Evolutionary conservation across 2,329 filamentous ascomycete species (phyloP).

Genomic region (Ophiostoma populinum): DNA sequence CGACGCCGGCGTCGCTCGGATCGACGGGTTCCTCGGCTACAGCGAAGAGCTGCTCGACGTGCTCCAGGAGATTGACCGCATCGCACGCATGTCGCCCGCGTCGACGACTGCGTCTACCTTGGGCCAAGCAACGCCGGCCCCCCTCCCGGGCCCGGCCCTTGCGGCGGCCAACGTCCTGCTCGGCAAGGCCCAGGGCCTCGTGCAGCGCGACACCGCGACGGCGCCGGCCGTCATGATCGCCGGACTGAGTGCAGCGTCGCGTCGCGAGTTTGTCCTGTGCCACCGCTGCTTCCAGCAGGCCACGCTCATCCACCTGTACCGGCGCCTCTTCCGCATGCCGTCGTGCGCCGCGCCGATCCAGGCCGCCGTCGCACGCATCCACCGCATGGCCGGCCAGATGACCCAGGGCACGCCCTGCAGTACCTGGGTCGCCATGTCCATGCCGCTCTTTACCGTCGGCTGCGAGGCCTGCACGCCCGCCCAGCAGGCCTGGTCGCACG

Average conservation of each 20-base stretch:
- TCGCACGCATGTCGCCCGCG: neutral
- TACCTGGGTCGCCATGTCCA: conserved; percentile 7
- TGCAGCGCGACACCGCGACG: neutral
- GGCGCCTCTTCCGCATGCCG: conserved; percentile 7
- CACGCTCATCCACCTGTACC: conserved; percentile 9
- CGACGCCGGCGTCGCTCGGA: neutral
- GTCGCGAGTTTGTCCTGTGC: conserved; percentile 6
- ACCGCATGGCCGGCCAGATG: conserved; percentile 5
- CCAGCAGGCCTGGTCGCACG: conserved; percentile 8
- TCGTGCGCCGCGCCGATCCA: conserved; percentile 5
- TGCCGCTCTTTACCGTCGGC: conserved; percentile 8
- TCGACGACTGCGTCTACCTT: too few species aligned
- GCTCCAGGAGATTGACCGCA: conserved; percentile 6
- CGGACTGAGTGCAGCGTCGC: neutral
- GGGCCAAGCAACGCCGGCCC: too few species aligned
- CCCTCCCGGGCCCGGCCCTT: neutral
- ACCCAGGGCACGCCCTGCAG: conserved; percentile 6
- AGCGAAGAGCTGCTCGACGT: conserved; percentile 7
- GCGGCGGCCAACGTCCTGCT: neutral
- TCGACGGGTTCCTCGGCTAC: conserved; percentile 9
- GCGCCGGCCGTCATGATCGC: neutral
- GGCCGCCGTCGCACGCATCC: conserved; percentile 2
- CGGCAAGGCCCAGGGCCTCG: neutral
- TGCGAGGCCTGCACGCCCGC: conserved; percentile 5
- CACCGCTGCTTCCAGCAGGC: conserved; percentile 9